Percentiles rank a stretch among this genome's conserved stretches.
Conservation (phyloP, 805 yeast species). For the Lipomyces anomalus region DNA sequence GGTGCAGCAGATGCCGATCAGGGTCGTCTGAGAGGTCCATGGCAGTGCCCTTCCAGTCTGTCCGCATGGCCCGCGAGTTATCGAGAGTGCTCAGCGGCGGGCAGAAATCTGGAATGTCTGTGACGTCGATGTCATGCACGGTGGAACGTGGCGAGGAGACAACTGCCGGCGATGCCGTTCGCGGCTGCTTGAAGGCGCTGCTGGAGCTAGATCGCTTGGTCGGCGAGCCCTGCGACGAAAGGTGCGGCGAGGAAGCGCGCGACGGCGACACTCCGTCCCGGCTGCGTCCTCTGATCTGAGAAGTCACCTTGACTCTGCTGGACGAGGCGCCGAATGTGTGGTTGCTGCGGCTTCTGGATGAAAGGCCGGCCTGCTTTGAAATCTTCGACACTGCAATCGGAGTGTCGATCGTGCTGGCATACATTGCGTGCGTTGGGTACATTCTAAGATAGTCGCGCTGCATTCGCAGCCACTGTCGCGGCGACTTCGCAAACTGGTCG, state of each 20-base stretch:
- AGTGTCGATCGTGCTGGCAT: not conserved
- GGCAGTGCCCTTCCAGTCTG: conserved; percentile 98
- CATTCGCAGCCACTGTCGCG: conserved; percentile 17
- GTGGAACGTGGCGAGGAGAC: conserved; percentile 25
- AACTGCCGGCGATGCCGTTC: not conserved
- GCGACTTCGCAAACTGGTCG: conserved; percentile 12
- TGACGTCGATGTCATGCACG: conserved; percentile 37
- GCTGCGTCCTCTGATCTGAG: not conserved
- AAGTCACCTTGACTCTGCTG: too few species aligned
- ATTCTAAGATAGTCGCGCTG: conserved; percentile 11
- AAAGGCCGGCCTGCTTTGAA: too few species aligned
- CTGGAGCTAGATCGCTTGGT: too few species aligned
- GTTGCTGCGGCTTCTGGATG: not conserved
- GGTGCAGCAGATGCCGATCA: conserved; percentile 65
- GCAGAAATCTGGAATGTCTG: conserved; percentile 29
- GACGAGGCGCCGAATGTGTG: too few species aligned
- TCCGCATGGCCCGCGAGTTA: conserved; percentile 48
- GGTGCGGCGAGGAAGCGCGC: not conserved
- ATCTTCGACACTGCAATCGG: too few species aligned
- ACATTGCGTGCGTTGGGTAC: conserved; percentile 7
- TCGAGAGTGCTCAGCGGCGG: conserved; percentile 26
- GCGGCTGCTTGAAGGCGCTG: conserved; percentile 1
- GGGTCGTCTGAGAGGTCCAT: conserved; percentile 85
- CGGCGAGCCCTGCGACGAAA: conserved; percentile 6
- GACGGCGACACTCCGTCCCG: not conserved